Conservation (phyloP, 2,329 filamentous ascomycete genomes). For the Rachicladosporium sp. region DNA sequence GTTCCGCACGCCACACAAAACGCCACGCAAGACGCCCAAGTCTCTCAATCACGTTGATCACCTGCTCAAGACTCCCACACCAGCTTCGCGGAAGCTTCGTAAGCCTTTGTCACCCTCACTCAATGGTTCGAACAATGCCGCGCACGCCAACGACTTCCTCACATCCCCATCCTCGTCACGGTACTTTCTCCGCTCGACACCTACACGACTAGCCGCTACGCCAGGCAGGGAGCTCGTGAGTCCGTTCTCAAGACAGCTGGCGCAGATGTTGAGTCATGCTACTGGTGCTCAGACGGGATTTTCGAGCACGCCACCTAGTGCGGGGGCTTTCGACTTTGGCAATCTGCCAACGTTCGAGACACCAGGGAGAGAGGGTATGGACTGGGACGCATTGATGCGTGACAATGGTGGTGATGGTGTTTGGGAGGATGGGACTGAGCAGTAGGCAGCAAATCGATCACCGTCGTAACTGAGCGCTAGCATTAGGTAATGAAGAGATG, state of each 20-base stretch:
- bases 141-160: conserved; percentile 22
- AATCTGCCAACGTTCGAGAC: conserved; percentile 22
- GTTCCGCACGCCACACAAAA: conserved; percentile 38
- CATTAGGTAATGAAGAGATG: no score
- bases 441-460: no score
- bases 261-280: conserved; percentile 44
- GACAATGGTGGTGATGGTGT: conserved; percentile 18
- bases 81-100: conserved; percentile 23
- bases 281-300: conserved; percentile 11
- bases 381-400: conserved; percentile 15
- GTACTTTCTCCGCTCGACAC: conserved; percentile 28
- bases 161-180: conserved; percentile 22
- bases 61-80: conserved; percentile 34
- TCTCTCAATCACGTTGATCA: conserved; percentile 34
- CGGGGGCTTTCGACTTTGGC: conserved; percentile 18
- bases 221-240: conserved; percentile 29
- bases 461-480: no score
- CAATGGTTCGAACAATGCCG: conserved; percentile 14
- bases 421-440: conserved; percentile 10
- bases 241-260: conserved; percentile 51
- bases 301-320: conserved; percentile 16
- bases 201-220: conserved; percentile 25
- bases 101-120: conserved; percentile 18
- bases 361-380: conserved; percentile 18
- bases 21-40: conserved; percentile 42